Base-by-base conservation (phyloP, 2,329 filamentous ascomycete species). In the Pseudopyrenochaeta lycopersici region DNA sequence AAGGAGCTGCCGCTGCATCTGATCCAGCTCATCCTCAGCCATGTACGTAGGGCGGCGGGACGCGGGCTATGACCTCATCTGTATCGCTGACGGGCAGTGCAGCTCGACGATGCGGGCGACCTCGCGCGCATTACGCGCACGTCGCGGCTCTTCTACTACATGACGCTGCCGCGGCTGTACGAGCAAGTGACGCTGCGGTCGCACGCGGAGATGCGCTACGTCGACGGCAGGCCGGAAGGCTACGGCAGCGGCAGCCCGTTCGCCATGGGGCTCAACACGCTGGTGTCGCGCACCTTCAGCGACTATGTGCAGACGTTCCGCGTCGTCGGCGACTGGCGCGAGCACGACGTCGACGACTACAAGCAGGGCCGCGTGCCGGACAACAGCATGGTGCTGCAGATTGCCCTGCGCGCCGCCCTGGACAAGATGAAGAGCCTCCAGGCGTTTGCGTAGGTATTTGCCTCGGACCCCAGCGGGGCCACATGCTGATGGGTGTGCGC, bases 181-280 rank as follows among this genome's bases (percentile, higher is more conserved):
- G 78, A 80, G 67, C 72, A 76, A 30, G 80, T 88, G 47, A 82
- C 78, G 5, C 75, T 88, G 30, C 82, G 78, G 48, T 85, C 84
- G 7, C 86, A 88, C 67, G 76, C 81, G 44, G 81, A 82, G 33
- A 84, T 87, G 23, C 82, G 85, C 44, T 87, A 86, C 66, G 76
- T 81, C 55, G 78, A 83, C 62, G 84, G 85, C 45, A 67, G 80
- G 36, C 84, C 85, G 0, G 84, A 87, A 66, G 86, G 85, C 10
- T 85, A 83, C 69, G 85, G 85, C n/a, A 81, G 81, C 48, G 85
- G 84, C 1, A 87, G 84, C 58, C 85, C 86, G 0, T 88, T 88
- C 70, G 80, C 83, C 45, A 86, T 87, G 82, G 86, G 83, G 0
- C 75, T 88, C 43, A 86, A 86, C 65, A 84, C 84, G 1, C 74